A percentile compares a stretch with the other conserved stretches of the same genome.
Evolutionary conservation across 306 rosid genomes (phyloP).

Genomic region (Crataegus laevigata): DNA sequence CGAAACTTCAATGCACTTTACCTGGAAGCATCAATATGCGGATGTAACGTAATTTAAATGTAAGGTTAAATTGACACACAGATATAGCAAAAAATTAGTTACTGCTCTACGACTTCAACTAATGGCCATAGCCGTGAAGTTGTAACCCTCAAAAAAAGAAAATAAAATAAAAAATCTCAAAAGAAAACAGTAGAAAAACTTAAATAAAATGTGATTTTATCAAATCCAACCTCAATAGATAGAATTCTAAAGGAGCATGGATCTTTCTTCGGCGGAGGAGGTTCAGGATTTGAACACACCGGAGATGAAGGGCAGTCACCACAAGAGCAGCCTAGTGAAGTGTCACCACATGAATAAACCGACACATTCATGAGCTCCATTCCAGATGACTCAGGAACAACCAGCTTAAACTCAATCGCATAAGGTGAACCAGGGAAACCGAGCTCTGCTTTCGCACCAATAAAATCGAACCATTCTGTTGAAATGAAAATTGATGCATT

Average conservation of each 20-base stretch:
- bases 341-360: constrained; percentile 72
- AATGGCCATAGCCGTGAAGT: constrained; percentile 6
- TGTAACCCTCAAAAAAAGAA: background rate
- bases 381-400: constrained; percentile 39
- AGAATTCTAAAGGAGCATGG: constrained; percentile 66
- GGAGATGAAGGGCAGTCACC: constrained; percentile 94
- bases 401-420: constrained; percentile 55
- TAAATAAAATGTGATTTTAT: constrained; percentile 9
- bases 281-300: constrained; percentile 55
- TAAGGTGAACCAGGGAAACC: constrained; percentile 96
- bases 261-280: constrained; percentile 57
- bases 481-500: constrained; percentile 22
- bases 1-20: constrained; percentile 72
- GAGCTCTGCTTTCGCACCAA: constrained; percentile 64
- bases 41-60: constrained; percentile 17
- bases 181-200: background rate
- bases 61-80: constrained; percentile 1
- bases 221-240: constrained; percentile 54
- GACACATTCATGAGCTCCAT: constrained; percentile 81
- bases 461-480: constrained; percentile 84
- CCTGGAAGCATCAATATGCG: constrained; percentile 40
- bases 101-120: background rate
- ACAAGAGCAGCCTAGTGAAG: constrained; percentile 93
- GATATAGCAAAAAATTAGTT: background rate
- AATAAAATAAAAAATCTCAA: background rate